Conservation (phyloP, 1,284 basidiomycete species). For the Trametes versicolor region DNA sequence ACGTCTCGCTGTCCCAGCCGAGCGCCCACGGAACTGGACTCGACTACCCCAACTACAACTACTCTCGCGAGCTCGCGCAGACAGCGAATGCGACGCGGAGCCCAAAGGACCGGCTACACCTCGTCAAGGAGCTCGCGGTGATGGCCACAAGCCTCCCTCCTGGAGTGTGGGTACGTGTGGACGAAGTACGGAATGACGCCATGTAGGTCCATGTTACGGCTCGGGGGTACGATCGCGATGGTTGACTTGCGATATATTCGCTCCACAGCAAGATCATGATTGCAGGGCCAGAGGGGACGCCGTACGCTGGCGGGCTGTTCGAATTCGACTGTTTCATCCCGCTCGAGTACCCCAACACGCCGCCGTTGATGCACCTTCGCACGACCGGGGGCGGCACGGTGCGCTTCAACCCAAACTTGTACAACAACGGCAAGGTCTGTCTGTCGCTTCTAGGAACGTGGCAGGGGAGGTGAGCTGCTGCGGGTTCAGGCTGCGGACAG, state of each 20-base stretch:
- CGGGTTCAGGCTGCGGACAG: not conserved
- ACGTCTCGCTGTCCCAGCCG: conserved; percentile 47
- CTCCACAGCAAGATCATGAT: conserved; percentile 61
- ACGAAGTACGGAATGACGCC: conserved; percentile 64
- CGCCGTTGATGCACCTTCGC: conserved; percentile 58
- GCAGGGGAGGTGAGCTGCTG: conserved; percentile 52
- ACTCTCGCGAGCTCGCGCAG: conserved; percentile 43
- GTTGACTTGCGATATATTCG: not conserved
- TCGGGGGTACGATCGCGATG: not conserved
- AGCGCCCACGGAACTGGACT: conserved; percentile 34
- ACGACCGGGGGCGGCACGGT: conserved; percentile 62
- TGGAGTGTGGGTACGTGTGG: conserved; percentile 64
- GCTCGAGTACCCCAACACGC: conserved; percentile 55
- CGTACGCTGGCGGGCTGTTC: conserved; percentile 63
- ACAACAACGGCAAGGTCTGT: conserved; percentile 60
- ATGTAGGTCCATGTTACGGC: conserved; percentile 48
- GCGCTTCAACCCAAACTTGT: conserved; percentile 66
- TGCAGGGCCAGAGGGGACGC: conserved; percentile 63
- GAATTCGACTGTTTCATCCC: conserved; percentile 67
- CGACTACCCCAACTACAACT: conserved; percentile 50
- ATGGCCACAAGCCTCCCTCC: conserved; percentile 62
- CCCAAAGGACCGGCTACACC: conserved; percentile 60
- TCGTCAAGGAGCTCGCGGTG: conserved; percentile 62
- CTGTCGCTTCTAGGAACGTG: conserved; percentile 64
- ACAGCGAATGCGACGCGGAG: conserved; percentile 53